Evolutionary conservation across 169 alveolate genomes (phyloP).

Genomic region (Plasmodium vivax): DNA sequence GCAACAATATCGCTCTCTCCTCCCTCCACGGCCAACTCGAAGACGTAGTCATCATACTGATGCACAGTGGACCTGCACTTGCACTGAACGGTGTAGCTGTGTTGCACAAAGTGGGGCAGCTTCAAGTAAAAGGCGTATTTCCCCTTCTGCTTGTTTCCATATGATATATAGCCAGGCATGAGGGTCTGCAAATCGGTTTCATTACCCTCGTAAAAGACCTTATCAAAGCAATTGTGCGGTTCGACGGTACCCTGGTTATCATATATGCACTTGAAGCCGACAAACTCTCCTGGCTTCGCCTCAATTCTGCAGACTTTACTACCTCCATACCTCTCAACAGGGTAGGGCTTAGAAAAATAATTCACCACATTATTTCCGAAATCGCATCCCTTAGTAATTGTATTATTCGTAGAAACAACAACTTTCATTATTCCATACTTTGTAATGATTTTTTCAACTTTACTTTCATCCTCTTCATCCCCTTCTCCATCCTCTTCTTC

Average conservation of each 20-base stretch:
- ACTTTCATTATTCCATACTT: constrained; percentile 63
- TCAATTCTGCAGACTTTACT: constrained; percentile 25
- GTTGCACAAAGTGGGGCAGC: constrained; percentile 39
- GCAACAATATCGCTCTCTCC: constrained; percentile 40
- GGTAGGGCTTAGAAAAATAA: constrained; percentile 29
- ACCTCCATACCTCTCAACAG: constrained; percentile 2
- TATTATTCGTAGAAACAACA: not conserved
- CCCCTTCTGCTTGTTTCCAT: not conserved
- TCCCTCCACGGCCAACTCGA: constrained; percentile 21
- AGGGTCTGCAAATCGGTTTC: constrained; percentile 16
- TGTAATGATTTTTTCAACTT: not conserved
- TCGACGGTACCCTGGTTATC: not conserved
- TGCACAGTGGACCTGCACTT: constrained; percentile 19
- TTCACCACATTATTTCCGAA: not conserved
- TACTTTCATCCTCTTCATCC: not conserved
- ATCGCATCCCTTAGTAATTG: constrained; percentile 26
- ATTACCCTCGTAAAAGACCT: not conserved
- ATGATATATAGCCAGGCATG: constrained; percentile 53
- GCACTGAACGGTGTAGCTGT: constrained; percentile 29
- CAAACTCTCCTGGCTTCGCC: constrained; percentile 51
- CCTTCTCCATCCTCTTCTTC: not conserved
- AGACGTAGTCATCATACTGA: constrained; percentile 10
- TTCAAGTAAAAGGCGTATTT: constrained; percentile 24
- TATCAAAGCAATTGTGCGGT: constrained; percentile 33
- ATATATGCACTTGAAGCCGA: constrained; percentile 23